Percentiles rank a stretch among this genome's conserved stretches.
These are phyloP conservation scores for Coffea eugenioides DNA, from an alignment of 257 asterid species.

Conservation along the genomic window DNA sequence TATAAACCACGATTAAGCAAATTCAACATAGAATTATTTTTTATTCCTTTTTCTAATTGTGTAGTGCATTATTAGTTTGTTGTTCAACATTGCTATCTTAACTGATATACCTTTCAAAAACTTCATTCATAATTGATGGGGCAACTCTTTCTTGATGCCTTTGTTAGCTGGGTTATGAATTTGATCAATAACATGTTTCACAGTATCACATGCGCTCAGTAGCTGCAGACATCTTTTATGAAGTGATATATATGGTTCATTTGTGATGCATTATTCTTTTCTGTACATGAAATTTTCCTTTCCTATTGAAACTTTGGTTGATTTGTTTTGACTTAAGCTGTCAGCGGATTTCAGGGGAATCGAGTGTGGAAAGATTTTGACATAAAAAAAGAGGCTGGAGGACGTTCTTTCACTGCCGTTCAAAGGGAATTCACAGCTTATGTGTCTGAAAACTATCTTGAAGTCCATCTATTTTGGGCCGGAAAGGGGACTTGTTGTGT, in stretches of 20 bases:
- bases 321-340: neutral
- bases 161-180: neutral
- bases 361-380: constrained; percentile 54
- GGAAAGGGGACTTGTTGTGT: constrained; percentile 92
- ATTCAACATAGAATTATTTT: too few relatives aligned
- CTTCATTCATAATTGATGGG: neutral
- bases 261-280: neutral
- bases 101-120: neutral
- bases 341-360: constrained; percentile 46
- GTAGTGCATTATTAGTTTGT: neutral
- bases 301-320: neutral
- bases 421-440: constrained; percentile 34
- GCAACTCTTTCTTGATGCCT: neutral
- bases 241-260: neutral
- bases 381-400: constrained; percentile 58
- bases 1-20: too few relatives aligned
- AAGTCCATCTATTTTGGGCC: constrained; percentile 86
- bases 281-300: neutral
- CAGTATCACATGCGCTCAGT: neutral
- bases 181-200: neutral
- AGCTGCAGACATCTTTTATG: neutral
- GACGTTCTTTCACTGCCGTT: constrained; percentile 45
- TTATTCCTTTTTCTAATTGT: neutral
- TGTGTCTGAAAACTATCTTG: constrained; percentile 67
- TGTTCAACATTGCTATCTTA: neutral